Evolutionary conservation across 2,329 filamentous ascomycete genomes (phyloP).

Genomic region (Ophiosphaerella narmari): DNA sequence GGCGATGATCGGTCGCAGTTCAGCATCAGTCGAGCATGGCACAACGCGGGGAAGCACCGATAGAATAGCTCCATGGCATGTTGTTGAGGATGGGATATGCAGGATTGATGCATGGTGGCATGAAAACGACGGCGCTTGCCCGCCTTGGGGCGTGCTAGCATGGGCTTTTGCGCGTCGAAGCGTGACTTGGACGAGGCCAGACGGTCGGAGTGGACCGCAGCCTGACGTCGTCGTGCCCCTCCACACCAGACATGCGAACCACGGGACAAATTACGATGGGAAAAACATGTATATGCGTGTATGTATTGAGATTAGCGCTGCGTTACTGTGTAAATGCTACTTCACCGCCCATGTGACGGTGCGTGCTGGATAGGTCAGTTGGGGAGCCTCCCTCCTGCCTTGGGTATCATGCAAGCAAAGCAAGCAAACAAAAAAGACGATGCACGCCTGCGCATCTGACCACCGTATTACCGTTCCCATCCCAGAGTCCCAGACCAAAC

Average conservation of each 20-base stretch:
- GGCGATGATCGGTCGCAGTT: too few relatives aligned
- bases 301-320: conserved; percentile 1
- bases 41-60: background rate
- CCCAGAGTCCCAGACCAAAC: background rate
- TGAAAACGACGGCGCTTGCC: background rate
- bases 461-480: background rate
- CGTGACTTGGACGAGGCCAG: conserved; percentile 13
- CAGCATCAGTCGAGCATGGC: background rate
- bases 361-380: background rate
- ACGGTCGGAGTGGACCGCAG: background rate
- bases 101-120: background rate
- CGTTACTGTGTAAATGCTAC: background rate
- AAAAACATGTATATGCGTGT: background rate
- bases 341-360: conserved; percentile 6
- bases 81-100: too few relatives aligned
- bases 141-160: conserved; percentile 6
- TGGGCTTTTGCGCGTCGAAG: conserved; percentile 11
- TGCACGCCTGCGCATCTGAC: background rate
- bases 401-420: conserved; percentile 15
- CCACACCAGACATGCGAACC: conserved; percentile 1
- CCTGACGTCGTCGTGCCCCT: conserved; percentile 21
- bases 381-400: background rate
- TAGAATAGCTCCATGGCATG: background rate
- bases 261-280: conserved; percentile 1
- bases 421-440: conserved; percentile 3